phyloP scores from a whole-genome alignment of 1,284 basidiomycete species.

The Pyrrhoderma lamaoense region DNA sequence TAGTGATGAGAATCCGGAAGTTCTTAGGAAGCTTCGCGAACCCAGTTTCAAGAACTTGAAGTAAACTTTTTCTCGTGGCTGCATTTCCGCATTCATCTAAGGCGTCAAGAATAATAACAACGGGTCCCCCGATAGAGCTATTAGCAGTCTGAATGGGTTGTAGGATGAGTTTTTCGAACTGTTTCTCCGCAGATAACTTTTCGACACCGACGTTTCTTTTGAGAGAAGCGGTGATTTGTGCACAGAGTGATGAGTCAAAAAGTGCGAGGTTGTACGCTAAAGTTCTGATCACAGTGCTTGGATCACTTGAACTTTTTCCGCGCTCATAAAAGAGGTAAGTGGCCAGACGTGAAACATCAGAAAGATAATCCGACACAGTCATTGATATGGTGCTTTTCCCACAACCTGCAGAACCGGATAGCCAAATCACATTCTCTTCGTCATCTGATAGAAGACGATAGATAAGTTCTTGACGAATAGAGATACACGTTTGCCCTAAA shows the following conservation, averaged over 20 bases:
- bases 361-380: neutral
- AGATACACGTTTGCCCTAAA: neutral
- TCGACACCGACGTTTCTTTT: neutral
- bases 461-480: neutral
- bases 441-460: neutral
- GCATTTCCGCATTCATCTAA: neutral
- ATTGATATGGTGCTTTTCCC: slow-evolving; percentile 24
- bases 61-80: neutral
- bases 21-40: neutral
- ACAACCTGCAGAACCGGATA: slow-evolving; percentile 28
- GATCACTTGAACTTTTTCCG: slow-evolving; percentile 1
- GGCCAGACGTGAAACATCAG: neutral
- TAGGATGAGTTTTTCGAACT: slow-evolving; percentile 1
- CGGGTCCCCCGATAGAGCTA: neutral
- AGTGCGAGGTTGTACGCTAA: slow-evolving; percentile 1
- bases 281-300: neutral
- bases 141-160: neutral
- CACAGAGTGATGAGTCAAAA: neutral
- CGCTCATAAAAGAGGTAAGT: slow-evolving; percentile 20
- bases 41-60: neutral
- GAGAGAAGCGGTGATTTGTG: neutral
- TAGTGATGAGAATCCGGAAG: slow-evolving; percentile 6
- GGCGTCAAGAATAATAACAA: neutral
- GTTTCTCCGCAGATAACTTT: neutral
- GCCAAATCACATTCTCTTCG: slow-evolving; percentile 1